These are phyloP conservation scores for Lasiosphaeria miniovina DNA, from an alignment of 495 filamentous ascomycete genomes.

Conservation along the genomic window DNA sequence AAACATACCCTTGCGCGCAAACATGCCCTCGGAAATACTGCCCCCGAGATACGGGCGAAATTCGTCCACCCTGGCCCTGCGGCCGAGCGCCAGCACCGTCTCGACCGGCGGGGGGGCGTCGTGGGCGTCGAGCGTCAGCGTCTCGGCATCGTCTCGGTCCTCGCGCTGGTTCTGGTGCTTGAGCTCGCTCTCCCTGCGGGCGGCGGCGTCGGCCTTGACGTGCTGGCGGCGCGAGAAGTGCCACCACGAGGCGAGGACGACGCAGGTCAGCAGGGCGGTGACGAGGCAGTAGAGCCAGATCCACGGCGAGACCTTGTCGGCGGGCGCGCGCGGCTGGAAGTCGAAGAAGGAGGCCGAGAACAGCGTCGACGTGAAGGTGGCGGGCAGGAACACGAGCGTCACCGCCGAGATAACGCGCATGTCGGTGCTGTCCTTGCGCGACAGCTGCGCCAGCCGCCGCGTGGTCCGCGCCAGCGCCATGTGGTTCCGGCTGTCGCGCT, in stretches of 20 bases:
- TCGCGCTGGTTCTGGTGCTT: background rate
- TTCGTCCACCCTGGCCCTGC: background rate
- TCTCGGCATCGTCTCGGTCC: no score
- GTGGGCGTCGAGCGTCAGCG: no score
- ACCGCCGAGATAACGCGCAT: background rate
- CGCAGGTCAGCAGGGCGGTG: background rate
- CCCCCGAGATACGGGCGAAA: background rate
- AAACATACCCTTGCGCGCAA: background rate
- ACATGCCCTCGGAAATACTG: background rate
- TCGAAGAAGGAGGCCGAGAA: background rate
- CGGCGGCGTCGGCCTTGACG: background rate
- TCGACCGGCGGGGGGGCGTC: no score
- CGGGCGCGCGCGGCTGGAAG: background rate
- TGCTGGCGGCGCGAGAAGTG: background rate
- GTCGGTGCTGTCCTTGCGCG: background rate
- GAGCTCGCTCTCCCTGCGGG: background rate
- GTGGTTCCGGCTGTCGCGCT: slow-evolving; percentile 1
- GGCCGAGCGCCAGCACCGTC: no score
- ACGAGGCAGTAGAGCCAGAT: background rate
- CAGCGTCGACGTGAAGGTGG: background rate
- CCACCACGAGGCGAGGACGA: background rate
- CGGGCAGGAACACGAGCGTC: background rate
- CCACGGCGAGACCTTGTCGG: background rate
- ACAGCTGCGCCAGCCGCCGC: background rate
- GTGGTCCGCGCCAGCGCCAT: background rate